Percentiles rank a stretch among this genome's conserved stretches.
Evolutionary conservation across 106 monocot species (phyloP).

Genomic region (Gastrodia elata): DNA sequence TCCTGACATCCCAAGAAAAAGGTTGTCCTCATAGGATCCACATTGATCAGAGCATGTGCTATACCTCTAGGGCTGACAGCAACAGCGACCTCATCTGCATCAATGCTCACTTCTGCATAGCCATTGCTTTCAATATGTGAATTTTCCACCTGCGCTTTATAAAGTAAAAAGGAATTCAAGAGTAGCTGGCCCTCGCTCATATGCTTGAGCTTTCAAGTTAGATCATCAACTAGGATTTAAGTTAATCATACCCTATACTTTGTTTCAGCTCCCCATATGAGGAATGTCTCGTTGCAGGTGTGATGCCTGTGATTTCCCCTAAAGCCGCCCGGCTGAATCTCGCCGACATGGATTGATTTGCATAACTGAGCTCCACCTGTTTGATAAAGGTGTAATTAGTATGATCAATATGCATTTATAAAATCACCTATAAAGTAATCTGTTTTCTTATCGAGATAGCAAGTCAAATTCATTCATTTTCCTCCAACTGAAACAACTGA

Average conservation of each 20-base stretch:
- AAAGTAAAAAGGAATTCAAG: background rate
- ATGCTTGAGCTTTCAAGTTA: background rate
- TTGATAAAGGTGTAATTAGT: background rate
- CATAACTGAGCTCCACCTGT: slow-evolving; percentile 57
- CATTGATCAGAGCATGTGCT: slow-evolving; percentile 53
- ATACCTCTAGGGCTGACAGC: slow-evolving; percentile 46
- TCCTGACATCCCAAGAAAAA: slow-evolving; percentile 62
- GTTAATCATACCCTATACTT: slow-evolving; percentile 35
- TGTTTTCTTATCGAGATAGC: background rate
- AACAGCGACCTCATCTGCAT: slow-evolving; percentile 32
- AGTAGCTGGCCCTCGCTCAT: too few relatives aligned
- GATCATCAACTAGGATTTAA: background rate
- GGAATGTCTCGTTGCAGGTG: slow-evolving; percentile 61
- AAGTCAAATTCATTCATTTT: background rate
- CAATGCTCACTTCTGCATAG: slow-evolving; percentile 37
- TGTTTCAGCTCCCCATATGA: slow-evolving; percentile 62
- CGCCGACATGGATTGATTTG: slow-evolving; percentile 51
- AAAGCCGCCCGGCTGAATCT: slow-evolving; percentile 44
- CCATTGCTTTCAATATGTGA: slow-evolving; percentile 17
- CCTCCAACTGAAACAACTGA: background rate
- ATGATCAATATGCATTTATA: background rate
- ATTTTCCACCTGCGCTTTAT: slow-evolving; percentile 47
- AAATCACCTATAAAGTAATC: background rate
- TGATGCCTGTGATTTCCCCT: slow-evolving; percentile 66
- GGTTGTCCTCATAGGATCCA: slow-evolving; percentile 24